Base-by-base conservation (phyloP, 2,329 filamentous ascomycete species). In the Botryotinia calthae region DNA sequence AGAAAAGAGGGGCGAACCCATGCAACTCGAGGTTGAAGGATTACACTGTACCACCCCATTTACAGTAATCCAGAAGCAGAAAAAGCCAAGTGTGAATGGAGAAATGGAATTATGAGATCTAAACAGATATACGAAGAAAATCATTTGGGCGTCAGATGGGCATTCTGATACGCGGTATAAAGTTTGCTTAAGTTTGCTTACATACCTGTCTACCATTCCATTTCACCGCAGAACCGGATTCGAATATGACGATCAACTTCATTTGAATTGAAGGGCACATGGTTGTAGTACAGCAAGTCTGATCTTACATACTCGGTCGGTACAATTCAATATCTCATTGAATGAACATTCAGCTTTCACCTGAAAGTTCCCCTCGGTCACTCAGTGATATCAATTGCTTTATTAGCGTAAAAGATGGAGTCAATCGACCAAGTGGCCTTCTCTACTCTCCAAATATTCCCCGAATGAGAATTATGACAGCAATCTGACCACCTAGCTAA, bases 351-450 rank as follows among this genome's bases (percentile, higher is more conserved):
- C 70, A 71, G 70, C 70, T 59, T 54, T 44, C 37, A 65, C 48
- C 61, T 56, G 51, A 40, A 44, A 34, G 22, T 67, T 70, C n/a
- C 48, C 31, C 22, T 40, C 48, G 48, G 51, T 42, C 37, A 67
- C 28, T 59, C 31, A 54, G 70, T 68, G 25, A 67, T 51, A 72
- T 68, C 70, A 61, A 46, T 71, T 58, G 34, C 61, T 67, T 62
- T 48, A 67, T 62, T 48, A 67, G 61, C 61, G 44, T 40, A 58
- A 8, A 59, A 48, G 51, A 51, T 68, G 46, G 48, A 56, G n/a
- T 54, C 46, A 54, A 61, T 61, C 51, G 28, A 42, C 70, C 56
- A 66, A 44, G 61, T 71, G 61, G 70, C 63, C 67, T 46, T 65
- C 42, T 51, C 31, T 37, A 31, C 56, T 37, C 46, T 64, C 37